Evolutionary conservation across 108 stramenopile genomes (phyloP), one percentile per base, ranked within the genome.

Genomic region (Cylindrotheca closterium): DNA sequence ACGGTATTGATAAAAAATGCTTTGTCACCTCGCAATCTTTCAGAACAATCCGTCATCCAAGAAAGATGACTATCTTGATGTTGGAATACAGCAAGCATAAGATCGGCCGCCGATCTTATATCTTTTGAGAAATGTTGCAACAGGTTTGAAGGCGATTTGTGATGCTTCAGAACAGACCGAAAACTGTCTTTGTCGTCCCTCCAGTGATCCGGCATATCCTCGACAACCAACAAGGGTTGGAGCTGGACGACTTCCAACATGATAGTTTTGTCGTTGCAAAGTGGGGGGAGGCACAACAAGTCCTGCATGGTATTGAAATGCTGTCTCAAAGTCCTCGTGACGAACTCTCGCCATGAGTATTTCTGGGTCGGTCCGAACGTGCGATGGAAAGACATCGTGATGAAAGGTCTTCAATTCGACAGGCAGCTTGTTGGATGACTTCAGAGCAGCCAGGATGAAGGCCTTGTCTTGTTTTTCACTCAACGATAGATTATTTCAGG

Each of bases 391-490:
- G 51, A 24, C 30, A 12, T 30, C 24, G 46, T 51, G 64, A 4
- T 55, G 51, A 31, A 73, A 73, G 27, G 51, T 51, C n/a, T 62
- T 45, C 1, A 73, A 37, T 0, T 30, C 56, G 8, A 17, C n/a
- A 2, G 71, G 71, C n/a, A 73, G 33, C 15, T 65, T 51, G 4
- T 32, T n/a, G 23, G n/a, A n/a, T n/a, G 58, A 37, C 24, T 73
- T 50, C 25, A 73, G 51, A 1, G 71, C 71, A 3, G 71, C 71
- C 47, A 73, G 46, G 17, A 73, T 53, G 51, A 73, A 65, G 8
- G 23, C 21, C 45, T 73, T 73, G 1, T 73, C 63, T 18, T 19
- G 42, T 23, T 50, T 55, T 37, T 73, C 63, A 18, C 29, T 42
- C 18, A 24, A 7, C 1, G 57, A 34, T 0, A 73, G 50, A 29